phyloP scores from a whole-genome alignment of 2,329 filamentous ascomycete species.

The Bretziella fagacearum region DNA sequence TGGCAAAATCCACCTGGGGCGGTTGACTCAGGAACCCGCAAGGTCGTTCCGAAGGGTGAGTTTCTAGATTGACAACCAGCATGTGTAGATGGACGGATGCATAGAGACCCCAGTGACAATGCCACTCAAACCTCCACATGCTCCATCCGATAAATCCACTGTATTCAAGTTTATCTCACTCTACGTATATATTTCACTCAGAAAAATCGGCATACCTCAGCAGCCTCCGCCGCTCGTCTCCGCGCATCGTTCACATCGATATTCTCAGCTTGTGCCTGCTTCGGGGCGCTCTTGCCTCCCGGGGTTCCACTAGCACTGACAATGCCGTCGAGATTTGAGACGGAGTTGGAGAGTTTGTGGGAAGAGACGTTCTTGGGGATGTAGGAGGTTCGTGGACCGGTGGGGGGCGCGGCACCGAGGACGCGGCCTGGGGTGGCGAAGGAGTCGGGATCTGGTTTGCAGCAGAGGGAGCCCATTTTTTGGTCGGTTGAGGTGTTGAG shows the following conservation, averaged over 20 bases:
- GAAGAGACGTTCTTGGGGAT: constrained; percentile 25
- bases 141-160: too few relatives aligned
- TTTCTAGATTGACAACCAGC: too few relatives aligned
- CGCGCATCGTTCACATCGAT: constrained; percentile 10
- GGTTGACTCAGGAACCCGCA: too few relatives aligned
- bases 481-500: neutral
- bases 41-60: too few relatives aligned
- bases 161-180: too few relatives aligned
- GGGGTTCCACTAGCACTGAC: neutral
- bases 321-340: neutral
- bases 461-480: constrained; percentile 73
- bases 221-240: constrained; percentile 10
- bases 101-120: too few relatives aligned
- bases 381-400: constrained; percentile 29
- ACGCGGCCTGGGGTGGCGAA: constrained; percentile 59
- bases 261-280: neutral
- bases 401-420: constrained; percentile 38
- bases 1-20: too few relatives aligned
- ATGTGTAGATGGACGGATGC: too few relatives aligned
- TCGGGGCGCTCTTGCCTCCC: neutral
- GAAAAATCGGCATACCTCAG: constrained; percentile 3
- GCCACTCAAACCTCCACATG: too few relatives aligned
- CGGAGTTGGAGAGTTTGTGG: neutral
- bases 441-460: constrained; percentile 49
- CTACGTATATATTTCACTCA: neutral